Base-by-base conservation (phyloP, 768 basidiomycete species). In the Tulasnella sp. region DNA sequence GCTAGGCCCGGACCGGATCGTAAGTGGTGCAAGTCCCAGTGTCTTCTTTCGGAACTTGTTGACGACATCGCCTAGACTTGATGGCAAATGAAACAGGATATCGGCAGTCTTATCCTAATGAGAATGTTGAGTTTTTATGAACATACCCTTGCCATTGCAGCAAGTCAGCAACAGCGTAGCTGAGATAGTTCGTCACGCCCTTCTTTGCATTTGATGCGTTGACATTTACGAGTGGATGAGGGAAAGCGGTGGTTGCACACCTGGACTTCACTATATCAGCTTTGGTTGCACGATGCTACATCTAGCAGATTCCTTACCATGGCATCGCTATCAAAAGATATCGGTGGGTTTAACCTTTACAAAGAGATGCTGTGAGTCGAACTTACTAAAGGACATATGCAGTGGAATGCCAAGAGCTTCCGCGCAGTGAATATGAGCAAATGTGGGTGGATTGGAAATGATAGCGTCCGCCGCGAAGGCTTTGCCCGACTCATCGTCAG, bases 361-460 rank as follows among this genome's bases (percentile, higher is more conserved):
- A 15, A 38, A 38, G 34, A 38, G 34, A 5, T 38, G 15, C 7
- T 15, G 7, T 15, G 34, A 38, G 34, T 5, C 5, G 10, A 29
- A 72, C 78, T 62, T 58, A 82, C 80, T 83, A 67, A 84, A 83
- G 51, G 76, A 78, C 63, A 82, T 67, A 42, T 78, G 71, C 9
- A 83, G 68, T 2, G 80, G 81, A 26, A 83, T 73, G 0, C 82
- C 82, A 3, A 83, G 67, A 7, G 81, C 81, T 65, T 85, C 82
- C 1, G 82, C 82, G 52, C 82, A 79, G 61, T 84, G 82, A 3
- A 83, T 69, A 69, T 84, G 82, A 0, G 79, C 82, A 62, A 85
- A 85, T 3, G 80, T 74, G 0, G 83, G 83, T n/a, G 83, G 83
- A 66, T 85, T 85, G 29, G 78, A 78, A 48, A 85, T 82, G 47